phyloP scores from a whole-genome alignment of 768 basidiomycete species.

The Trametes coccinea region DNA sequence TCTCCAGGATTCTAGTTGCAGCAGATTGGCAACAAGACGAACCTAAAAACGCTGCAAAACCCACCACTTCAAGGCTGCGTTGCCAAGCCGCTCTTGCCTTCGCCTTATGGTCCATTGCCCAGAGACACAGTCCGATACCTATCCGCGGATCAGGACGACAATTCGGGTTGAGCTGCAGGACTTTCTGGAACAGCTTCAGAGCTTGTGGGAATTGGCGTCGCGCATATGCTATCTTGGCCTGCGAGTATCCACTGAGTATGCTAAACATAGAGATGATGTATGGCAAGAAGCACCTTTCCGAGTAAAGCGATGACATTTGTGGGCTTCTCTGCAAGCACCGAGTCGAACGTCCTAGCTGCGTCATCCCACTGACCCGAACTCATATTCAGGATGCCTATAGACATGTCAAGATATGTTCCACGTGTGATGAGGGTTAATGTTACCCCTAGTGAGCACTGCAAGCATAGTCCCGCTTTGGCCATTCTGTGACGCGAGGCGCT shows the following conservation, averaged over 20 bases:
- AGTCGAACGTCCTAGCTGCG: constrained; percentile 79
- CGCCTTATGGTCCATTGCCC: constrained; percentile 81
- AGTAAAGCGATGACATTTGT: constrained; percentile 86
- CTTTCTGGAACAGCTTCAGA: constrained; percentile 82
- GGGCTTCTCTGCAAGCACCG: constrained; percentile 73
- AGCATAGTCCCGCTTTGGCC: constrained; percentile 58
- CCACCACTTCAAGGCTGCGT: constrained; percentile 79
- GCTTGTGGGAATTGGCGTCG: constrained; percentile 76
- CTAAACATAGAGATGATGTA: not conserved
- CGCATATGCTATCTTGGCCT: constrained; percentile 83
- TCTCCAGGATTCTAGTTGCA: constrained; percentile 65
- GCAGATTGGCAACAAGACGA: not conserved
- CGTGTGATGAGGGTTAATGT: constrained; percentile 12
- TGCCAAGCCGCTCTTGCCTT: constrained; percentile 91
- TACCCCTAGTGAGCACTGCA: constrained; percentile 68
- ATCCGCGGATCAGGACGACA: constrained; percentile 92
- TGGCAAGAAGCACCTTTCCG: constrained; percentile 60
- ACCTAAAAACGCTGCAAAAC: constrained; percentile 32
- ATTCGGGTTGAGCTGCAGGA: constrained; percentile 72
- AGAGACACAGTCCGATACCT: constrained; percentile 92
- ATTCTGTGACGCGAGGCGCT: constrained; percentile 55
- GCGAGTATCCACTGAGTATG: not conserved
- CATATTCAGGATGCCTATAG: constrained; percentile 76
- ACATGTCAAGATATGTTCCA: not conserved
- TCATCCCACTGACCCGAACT: constrained; percentile 80